phyloP scores from a whole-genome alignment of 75 land plant species.

The Pseudotsuga menziesii region DNA sequence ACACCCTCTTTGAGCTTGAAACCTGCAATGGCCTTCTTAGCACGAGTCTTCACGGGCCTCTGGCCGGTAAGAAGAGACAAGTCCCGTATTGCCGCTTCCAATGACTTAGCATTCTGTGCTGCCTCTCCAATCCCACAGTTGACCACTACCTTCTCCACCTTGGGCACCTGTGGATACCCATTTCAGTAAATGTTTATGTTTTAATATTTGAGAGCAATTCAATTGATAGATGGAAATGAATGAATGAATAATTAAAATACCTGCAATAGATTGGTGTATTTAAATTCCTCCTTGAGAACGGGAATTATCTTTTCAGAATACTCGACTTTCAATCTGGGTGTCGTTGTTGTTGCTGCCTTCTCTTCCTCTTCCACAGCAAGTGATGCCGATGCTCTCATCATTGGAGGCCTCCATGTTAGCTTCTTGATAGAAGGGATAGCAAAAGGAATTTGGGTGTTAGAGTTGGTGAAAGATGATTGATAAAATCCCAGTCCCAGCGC shows the following conservation, averaged over 20 bases:
- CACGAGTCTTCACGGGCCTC: constrained; percentile 73
- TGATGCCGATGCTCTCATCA: too few species aligned
- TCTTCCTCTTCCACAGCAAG: too few species aligned
- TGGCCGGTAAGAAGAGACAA: constrained; percentile 80
- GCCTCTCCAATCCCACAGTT: constrained; percentile 97
- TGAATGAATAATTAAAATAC: neutral
- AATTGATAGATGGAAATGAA: neutral
- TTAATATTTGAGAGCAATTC: neutral
- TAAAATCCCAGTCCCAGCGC: too few species aligned
- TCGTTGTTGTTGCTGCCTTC: neutral
- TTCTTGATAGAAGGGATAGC: too few species aligned
- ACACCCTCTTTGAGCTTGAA: constrained; percentile 89
- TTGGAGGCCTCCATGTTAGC: too few species aligned
- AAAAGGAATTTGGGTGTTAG: too few species aligned
- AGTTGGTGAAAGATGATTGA: too few species aligned
- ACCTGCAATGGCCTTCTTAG: constrained; percentile 72
- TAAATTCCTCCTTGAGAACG: constrained; percentile 66
- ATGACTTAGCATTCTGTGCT: constrained; percentile 78
- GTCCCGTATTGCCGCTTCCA: constrained; percentile 75
- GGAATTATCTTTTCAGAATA: constrained; percentile 81
- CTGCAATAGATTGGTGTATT: constrained; percentile 39
- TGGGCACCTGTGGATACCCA: constrained; percentile 58
- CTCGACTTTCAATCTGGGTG: constrained; percentile 47
- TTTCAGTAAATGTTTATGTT: neutral
- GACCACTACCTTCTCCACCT: constrained; percentile 77